Percentiles rank a stretch among this genome's conserved stretches.
Evolutionary conservation across 768 basidiomycete genomes (phyloP).

Genomic region (Suillus spraguei): DNA sequence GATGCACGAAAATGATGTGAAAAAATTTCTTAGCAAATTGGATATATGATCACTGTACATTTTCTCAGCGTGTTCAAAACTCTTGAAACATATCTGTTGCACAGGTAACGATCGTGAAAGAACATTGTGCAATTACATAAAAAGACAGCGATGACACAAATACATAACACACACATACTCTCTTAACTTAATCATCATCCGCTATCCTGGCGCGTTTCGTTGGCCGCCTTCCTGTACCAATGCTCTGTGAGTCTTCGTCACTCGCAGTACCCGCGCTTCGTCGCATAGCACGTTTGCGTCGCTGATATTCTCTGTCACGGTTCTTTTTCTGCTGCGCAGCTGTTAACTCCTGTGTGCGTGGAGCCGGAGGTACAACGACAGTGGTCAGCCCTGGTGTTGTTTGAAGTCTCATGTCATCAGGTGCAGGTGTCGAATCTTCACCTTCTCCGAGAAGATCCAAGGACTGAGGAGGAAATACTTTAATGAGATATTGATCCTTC

Average conservation of each 20-base stretch:
- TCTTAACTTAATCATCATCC: conserved; percentile 57
- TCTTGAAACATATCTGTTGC: neutral
- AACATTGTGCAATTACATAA: conserved; percentile 15
- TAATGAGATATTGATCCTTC: conserved; percentile 7
- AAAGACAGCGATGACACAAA: neutral
- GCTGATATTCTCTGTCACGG: conserved; percentile 80
- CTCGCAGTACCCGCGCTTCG: conserved; percentile 69
- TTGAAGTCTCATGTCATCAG: conserved; percentile 66
- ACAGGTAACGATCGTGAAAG: neutral
- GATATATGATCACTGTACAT: conserved; percentile 37
- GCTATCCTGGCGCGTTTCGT: conserved; percentile 67
- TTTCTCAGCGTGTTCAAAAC: neutral
- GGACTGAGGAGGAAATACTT: conserved; percentile 49
- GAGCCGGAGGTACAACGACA: conserved; percentile 75
- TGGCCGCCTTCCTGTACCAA: conserved; percentile 55
- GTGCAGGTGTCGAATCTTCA: conserved; percentile 60
- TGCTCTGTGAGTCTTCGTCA: conserved; percentile 63
- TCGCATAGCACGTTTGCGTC: conserved; percentile 69
- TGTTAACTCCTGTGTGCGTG: conserved; percentile 64
- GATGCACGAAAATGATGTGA: conserved; percentile 54
- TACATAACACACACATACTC: neutral
- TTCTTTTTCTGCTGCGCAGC: conserved; percentile 76
- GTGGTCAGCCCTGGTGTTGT: conserved; percentile 76
- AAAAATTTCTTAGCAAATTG: conserved; percentile 51
- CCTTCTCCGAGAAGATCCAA: conserved; percentile 75